Evolutionary conservation across 1,284 basidiomycete species (phyloP).

Genomic region (Vanrija humicola): DNA sequence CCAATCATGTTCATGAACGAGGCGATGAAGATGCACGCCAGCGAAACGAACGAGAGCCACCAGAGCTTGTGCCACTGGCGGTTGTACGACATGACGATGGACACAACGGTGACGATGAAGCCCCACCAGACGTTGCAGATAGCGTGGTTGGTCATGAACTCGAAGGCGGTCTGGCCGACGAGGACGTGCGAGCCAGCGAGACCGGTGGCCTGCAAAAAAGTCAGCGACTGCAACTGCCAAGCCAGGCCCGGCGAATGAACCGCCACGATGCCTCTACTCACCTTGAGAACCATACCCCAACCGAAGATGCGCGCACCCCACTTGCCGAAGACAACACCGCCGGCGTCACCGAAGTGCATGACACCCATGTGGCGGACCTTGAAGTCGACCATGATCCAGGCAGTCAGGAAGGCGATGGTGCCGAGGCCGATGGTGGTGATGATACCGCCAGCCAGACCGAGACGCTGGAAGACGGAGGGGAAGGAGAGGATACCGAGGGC

Average conservation of each 20-base stretch:
- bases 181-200: conserved; percentile 42
- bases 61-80: conserved; percentile 36
- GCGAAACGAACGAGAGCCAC: conserved; percentile 32
- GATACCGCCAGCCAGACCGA: conserved; percentile 41
- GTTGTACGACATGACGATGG: conserved; percentile 27
- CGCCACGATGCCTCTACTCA: conserved; percentile 2
- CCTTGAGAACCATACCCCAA: conserved; percentile 35
- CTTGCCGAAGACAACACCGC: conserved; percentile 38
- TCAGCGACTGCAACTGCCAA: not conserved
- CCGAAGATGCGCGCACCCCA: conserved; percentile 33
- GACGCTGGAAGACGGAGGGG: conserved; percentile 37
- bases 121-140: conserved; percentile 41
- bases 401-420: conserved; percentile 34
- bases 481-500: conserved; percentile 42
- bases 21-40: conserved; percentile 33
- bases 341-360: conserved; percentile 43
- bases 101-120: conserved; percentile 32
- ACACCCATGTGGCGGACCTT: conserved; percentile 42
- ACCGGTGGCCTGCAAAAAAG: conserved; percentile 27
- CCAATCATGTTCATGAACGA: conserved; percentile 37
- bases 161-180: conserved; percentile 36
- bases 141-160: conserved; percentile 31
- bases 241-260: too few species aligned
- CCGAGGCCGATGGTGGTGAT: conserved; percentile 34
- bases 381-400: conserved; percentile 44